Percentiles rank a stretch among this genome's conserved stretches.
Evolutionary conservation across 2,329 filamentous ascomycete genomes (phyloP).

Genomic region (Paraphaeosphaeria minitans): DNA sequence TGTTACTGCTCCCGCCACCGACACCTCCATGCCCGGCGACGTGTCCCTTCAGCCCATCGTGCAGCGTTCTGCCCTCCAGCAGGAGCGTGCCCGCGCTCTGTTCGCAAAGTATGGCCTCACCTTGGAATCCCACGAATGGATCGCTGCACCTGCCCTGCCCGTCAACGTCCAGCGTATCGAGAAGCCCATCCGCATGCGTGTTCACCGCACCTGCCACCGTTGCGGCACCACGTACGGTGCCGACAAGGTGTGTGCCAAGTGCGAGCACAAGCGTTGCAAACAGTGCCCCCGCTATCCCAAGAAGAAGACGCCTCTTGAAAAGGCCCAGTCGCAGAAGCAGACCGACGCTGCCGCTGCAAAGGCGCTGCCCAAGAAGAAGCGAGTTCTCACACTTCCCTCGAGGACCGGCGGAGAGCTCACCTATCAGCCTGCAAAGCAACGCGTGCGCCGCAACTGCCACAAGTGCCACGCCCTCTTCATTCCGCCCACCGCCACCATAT

Average conservation of each 20-base stretch:
- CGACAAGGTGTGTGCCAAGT: conserved; percentile 75
- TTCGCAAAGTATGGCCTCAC: conserved; percentile 52
- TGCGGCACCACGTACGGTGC: conserved; percentile 76
- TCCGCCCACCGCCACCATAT: conserved; percentile 60
- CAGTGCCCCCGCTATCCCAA: conserved; percentile 77
- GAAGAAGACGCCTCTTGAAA: conserved; percentile 58
- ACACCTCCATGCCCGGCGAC: conserved; percentile 12
- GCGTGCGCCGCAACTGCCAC: conserved; percentile 77
- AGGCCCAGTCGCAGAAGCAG: conserved; percentile 31
- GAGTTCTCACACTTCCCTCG: conserved; percentile 66
- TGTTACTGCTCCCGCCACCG: conserved; percentile 16
- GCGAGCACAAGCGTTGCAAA: conserved; percentile 80
- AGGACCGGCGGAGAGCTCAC: conserved; percentile 72
- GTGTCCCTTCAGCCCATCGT: conserved; percentile 6
- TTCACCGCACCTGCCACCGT: conserved; percentile 79
- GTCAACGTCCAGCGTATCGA: conserved; percentile 62
- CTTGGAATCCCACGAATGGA: conserved; percentile 48
- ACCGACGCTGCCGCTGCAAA: conserved; percentile 52
- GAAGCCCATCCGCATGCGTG: conserved; percentile 77
- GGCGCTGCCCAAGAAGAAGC: conserved; percentile 47
- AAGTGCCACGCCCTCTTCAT: conserved; percentile 69
- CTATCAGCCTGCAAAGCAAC: conserved; percentile 72
- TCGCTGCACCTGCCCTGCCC: conserved; percentile 29
- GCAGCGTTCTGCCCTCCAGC: conserved; percentile 44
- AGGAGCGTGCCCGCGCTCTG: conserved; percentile 47